A percentile compares a stretch with the other conserved stretches of the same genome.
phyloP scores from a whole-genome alignment of 768 basidiomycete species.

The Phylloporus sp. region DNA sequence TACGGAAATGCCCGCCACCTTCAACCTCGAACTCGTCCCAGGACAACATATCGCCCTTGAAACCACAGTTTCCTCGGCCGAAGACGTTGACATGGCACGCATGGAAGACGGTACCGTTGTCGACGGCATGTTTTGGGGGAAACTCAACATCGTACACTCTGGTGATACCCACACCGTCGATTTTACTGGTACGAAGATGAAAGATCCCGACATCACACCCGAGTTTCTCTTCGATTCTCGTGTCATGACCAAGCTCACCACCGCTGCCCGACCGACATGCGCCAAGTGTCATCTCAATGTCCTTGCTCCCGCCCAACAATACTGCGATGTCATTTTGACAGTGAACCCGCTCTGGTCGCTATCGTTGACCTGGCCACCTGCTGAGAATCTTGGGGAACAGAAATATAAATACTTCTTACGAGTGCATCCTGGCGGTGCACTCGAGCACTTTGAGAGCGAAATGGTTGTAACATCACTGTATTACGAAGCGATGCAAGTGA shows the following conservation, averaged over 20 bases:
- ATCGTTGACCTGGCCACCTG: constrained; percentile 73
- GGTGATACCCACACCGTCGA: constrained; percentile 78
- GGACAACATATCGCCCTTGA: constrained; percentile 80
- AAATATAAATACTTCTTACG: constrained; percentile 82
- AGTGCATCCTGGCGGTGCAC: constrained; percentile 78
- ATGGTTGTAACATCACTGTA: constrained; percentile 77
- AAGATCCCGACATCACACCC: constrained; percentile 57
- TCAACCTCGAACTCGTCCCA: constrained; percentile 75
- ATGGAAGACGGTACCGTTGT: constrained; percentile 88
- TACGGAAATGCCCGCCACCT: constrained; percentile 81
- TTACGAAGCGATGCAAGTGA: constrained; percentile 77
- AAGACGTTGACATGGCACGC: constrained; percentile 85
- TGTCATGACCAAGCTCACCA: constrained; percentile 72
- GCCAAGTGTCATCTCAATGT: constrained; percentile 78
- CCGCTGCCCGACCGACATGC: constrained; percentile 66
- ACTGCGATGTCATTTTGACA: constrained; percentile 72
- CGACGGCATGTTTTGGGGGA: constrained; percentile 86
- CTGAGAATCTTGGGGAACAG: constrained; percentile 60
- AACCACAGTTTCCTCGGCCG: constrained; percentile 69
- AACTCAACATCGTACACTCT: constrained; percentile 75
- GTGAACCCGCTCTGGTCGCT: constrained; percentile 75
- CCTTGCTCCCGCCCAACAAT: constrained; percentile 67
- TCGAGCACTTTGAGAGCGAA: constrained; percentile 84
- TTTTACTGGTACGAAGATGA: constrained; percentile 74
- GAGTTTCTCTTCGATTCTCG: constrained; percentile 75